These are phyloP conservation scores for Phytopythium cucurbitacearum DNA, from an alignment of 352 stramenopile genomes.

Conservation along the genomic window DNA sequence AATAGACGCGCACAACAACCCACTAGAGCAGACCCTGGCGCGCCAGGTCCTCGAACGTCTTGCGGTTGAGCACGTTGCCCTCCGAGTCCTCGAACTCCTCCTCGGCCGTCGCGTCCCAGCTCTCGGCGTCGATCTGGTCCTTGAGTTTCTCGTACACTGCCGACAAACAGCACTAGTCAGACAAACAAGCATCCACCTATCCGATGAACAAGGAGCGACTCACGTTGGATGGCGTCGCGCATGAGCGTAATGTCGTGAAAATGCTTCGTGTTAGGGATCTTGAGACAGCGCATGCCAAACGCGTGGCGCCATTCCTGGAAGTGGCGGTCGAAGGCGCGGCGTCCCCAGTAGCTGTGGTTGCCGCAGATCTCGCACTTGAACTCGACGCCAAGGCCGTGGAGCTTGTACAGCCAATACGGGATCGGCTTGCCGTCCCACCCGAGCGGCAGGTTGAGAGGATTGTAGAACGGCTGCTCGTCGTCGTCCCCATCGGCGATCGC, in stretches of 20 bases:
- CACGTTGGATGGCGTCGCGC: constrained; percentile 90
- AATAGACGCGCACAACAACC: background rate
- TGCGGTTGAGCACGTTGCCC: constrained; percentile 97
- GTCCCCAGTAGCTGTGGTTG: constrained; percentile 97
- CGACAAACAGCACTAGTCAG: constrained; percentile 14
- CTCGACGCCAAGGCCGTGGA: constrained; percentile 98
- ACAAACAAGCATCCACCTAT: constrained; percentile 1
- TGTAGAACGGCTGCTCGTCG: constrained; percentile 97
- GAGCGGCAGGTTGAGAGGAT: constrained; percentile 97
- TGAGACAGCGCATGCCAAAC: constrained; percentile 97
- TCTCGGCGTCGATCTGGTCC: constrained; percentile 90
- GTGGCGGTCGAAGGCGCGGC: constrained; percentile 95
- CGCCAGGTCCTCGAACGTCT: constrained; percentile 98
- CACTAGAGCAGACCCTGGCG: constrained; percentile 94
- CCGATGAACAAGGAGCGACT: constrained; percentile 11
- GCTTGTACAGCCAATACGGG: constrained; percentile 99
- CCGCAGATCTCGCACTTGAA: constrained; percentile 99
- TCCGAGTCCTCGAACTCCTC: constrained; percentile 99
- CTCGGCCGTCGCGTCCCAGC: constrained; percentile 91
- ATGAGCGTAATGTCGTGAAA: constrained; percentile 99
- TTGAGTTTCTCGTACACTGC: constrained; percentile 97
- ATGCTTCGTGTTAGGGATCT: constrained; percentile 99
- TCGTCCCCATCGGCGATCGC: constrained; percentile 76
- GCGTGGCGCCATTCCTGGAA: constrained; percentile 98
- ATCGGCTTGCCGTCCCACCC: constrained; percentile 99